phyloP scores from a whole-genome alignment of 139 green algal genomes.

The Volvox reticuliferus region DNA sequence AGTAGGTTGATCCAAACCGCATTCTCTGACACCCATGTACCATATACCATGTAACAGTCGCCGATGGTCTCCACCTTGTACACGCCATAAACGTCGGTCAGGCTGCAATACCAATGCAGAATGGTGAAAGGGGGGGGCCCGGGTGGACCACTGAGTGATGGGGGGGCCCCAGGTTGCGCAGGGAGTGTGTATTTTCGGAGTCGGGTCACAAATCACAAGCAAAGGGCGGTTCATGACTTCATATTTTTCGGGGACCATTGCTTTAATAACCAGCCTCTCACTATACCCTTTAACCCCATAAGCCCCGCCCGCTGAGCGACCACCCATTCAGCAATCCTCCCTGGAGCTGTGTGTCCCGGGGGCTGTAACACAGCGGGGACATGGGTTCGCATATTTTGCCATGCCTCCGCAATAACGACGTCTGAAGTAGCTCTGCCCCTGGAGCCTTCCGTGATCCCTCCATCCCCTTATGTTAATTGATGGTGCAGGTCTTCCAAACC shows the following conservation, averaged over 20 bases:
- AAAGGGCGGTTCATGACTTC: background rate
- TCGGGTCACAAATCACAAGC: too few species aligned
- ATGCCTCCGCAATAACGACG: too few species aligned
- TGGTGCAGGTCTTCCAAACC: background rate
- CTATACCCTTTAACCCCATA: background rate
- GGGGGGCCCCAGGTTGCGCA: background rate
- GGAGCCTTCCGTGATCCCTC: too few species aligned
- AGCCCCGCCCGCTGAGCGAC: background rate
- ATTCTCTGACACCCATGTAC: too few species aligned
- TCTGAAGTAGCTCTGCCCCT: too few species aligned
- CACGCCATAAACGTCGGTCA: slow-evolving; percentile 57
- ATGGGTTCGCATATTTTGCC: too few species aligned
- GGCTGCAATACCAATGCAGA: background rate
- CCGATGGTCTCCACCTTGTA: slow-evolving; percentile 71
- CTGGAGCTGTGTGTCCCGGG: too few species aligned
- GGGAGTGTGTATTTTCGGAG: too few species aligned
- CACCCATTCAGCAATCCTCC: background rate
- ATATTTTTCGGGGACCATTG: background rate
- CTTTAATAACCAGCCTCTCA: background rate
- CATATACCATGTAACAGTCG: slow-evolving; percentile 66
- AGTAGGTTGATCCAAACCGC: too few species aligned
- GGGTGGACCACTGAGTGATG: background rate
- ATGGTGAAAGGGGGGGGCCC: background rate
- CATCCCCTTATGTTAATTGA: too few species aligned
- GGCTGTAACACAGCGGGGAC: too few species aligned